Evolutionary conservation across 2,329 filamentous ascomycete genomes (phyloP), one percentile per base, ranked within the genome.

Genomic region (Aschersonia sp.): DNA sequence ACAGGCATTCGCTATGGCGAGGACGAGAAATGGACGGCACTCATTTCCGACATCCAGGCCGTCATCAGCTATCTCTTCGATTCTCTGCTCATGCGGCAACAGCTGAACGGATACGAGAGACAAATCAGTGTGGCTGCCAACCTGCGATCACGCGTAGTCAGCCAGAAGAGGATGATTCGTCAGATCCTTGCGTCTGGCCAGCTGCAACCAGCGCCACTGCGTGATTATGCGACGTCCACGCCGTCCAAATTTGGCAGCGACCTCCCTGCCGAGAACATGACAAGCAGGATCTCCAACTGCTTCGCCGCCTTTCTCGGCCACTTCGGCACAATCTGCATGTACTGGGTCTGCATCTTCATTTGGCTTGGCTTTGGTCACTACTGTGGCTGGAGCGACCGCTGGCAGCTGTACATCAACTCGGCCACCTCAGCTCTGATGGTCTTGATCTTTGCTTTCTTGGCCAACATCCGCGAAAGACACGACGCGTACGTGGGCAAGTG

Each of bases 381-480:
- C 9, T 53, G 55, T 32, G 31, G 54, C 31, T 67, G 57, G 49
- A 59, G 56, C 42, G 55, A 65, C 51, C 56, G 56, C 5, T 67
- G 65, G 65, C 65, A 66, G 55, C 57, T 67, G 9, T 63, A 67
- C 52, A 63, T 69, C 56, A 68, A 71, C 58, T 67, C 68, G 3
- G 65, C 66, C 6, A 68, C 66, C 0, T 67, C 69, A 4, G 55
- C 53, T 2, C 46, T 55, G 0, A 61, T 68, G 29, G 56, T 65
- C 45, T 63, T 72, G 51, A 65, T 66, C 1, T 62, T 71, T 43
- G 61, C 64, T 1, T 68, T 69, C 52, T 51, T 68, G 30, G 60
- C 63, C 50, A 67, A 64, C 52, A 60, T 68, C 45, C 62, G 63
- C 31, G 59, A 64, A 46, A 59, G 59, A 30, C 65, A 69, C 48